Conservation (phyloP, 2,329 filamentous ascomycete species). For the Zalaria obscura region DNA sequence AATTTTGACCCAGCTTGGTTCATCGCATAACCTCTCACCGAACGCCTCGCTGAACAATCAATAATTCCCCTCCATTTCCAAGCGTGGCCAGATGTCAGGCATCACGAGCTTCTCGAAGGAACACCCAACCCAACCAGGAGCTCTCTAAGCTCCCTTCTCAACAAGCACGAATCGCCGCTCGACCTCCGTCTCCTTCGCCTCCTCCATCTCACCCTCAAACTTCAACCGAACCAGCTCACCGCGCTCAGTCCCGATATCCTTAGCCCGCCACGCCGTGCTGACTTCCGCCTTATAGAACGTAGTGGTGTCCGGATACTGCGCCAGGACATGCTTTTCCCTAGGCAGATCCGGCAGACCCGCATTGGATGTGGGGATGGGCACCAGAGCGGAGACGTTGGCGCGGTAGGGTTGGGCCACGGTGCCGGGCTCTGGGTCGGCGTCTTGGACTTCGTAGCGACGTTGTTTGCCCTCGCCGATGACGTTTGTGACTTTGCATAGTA, state of each 20-base stretch:
- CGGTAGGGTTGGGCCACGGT: slow-evolving; percentile 22
- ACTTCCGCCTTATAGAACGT: slow-evolving; percentile 40
- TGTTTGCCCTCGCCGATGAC: slow-evolving; percentile 41
- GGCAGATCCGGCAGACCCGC: slow-evolving; percentile 25
- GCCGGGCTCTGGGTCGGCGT: slow-evolving; percentile 28
- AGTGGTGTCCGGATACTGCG: slow-evolving; percentile 37
- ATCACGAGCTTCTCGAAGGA: no score
- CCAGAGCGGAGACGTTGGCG: slow-evolving; percentile 32
- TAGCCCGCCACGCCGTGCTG: slow-evolving; percentile 25
- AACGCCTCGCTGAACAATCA: no score
- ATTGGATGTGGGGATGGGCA: slow-evolving; percentile 27
- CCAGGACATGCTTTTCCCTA: slow-evolving; percentile 30
- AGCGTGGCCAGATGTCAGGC: no score
- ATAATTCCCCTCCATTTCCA: no score
- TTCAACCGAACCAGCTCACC: slow-evolving; percentile 26
- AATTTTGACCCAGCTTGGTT: no score
- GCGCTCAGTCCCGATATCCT: slow-evolving; percentile 15
- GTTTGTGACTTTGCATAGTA: slow-evolving; percentile 34
- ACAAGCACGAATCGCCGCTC: slow-evolving; percentile 35
- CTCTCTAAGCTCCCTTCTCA: slow-evolving; percentile 13
- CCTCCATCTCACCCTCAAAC: slow-evolving; percentile 35
- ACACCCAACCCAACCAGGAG: no score
- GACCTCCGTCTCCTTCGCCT: slow-evolving; percentile 30
- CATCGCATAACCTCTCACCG: no score
- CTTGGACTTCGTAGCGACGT: slow-evolving; percentile 38